Evolutionary conservation across 345 rosid genomes (phyloP), one percentile per base, ranked within the genome.

Genomic region (Dimocarpus longan): DNA sequence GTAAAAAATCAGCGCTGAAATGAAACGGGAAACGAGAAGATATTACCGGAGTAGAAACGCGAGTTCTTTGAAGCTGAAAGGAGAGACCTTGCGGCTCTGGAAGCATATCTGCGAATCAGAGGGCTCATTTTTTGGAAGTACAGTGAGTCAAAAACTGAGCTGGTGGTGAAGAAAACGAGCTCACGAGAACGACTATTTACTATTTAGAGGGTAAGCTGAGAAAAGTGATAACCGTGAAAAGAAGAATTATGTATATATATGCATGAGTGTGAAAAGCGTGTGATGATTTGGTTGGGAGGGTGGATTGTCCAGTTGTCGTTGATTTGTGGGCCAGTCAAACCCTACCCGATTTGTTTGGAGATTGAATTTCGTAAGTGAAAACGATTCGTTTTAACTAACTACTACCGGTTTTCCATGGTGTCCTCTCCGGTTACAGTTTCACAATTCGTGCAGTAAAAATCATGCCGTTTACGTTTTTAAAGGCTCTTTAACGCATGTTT

Each of bases 61-160:
- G 93, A 81, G 84, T 74, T 80, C 86, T 87, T 93, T 60, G 97
- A 80, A 73, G 95, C 91, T 6, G 94, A 86, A 65, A 88, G 91
- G 80, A 93, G 89, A 81, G 95, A 88, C 89, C 91, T 89, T 10
- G 93, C 90, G 62, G 94, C 92, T 82, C 84, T 90, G 66, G 95
- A 92, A 84, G 90, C 94, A 82, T 95, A 91, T 90, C 97, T 90
- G 86, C 74, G 83, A 68, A 91, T 84, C 84, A 84, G 92, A 52
- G 93, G 85, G 83, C 92, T 91, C 99, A 94, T 95, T 16, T 21
- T 21, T 79, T 88, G 67, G 19, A 39, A 12, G 21, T 65, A 42
- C 54, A 24, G 18, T 39, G n/a, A 66, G 50, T 2, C 26, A 37
- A 71, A 71, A 21, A 42, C 0, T 22, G 66, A 50, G 65, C 71